Base-by-base conservation (phyloP, 768 basidiomycete species). In the Lentinula sp. region DNA sequence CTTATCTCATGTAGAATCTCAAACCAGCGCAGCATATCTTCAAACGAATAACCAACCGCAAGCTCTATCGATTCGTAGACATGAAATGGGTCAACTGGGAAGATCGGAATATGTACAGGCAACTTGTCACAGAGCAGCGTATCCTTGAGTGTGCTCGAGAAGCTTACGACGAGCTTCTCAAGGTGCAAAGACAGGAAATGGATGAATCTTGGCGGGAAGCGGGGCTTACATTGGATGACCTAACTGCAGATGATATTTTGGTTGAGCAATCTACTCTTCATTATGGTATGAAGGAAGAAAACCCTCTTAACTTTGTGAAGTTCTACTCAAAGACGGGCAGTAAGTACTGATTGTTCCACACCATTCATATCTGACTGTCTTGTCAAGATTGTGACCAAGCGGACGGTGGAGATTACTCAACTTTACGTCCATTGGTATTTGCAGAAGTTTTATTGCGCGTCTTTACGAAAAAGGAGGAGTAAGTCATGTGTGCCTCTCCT, bases 61-160 rank as follows among this genome's bases (percentile, higher is more conserved):
- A 89, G 61, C 74, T 93, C 0, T 93, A 93, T 70, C 81, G 75
- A 65, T 73, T 77, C 31, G 89, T 93, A 15, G 90, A 92, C 68
- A 84, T 76, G 70, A 87, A 85, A 62, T 70, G 74, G 34, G 68
- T 82, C 23, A 73, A 75, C n/a, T 83, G 77, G 76, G 69, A 72
- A 0, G 63, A 70, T 9, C 69, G 74, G 5, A 66, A 72, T 0
- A 42, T 72, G 1, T 81, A 80, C 63, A 62, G 69, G 40, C 60
- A 72, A 5, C 56, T 73, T 28, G 76, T 84, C 15, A 84, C 82
- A 0, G 66, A 73, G 0, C 70, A 71, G 3, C 57, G 65, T 9
- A 83, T 87, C 49, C 80, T 83, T 2, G 71, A 71, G 34, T 78
- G 74, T 11, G 80, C 78, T 0, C 71, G 70, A 45, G 64, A 69